A percentile compares a stretch with the other conserved stretches of the same genome.
phyloP scores from a whole-genome alignment of 73 alveolate species.

The Paramecium caudatum region DNA sequence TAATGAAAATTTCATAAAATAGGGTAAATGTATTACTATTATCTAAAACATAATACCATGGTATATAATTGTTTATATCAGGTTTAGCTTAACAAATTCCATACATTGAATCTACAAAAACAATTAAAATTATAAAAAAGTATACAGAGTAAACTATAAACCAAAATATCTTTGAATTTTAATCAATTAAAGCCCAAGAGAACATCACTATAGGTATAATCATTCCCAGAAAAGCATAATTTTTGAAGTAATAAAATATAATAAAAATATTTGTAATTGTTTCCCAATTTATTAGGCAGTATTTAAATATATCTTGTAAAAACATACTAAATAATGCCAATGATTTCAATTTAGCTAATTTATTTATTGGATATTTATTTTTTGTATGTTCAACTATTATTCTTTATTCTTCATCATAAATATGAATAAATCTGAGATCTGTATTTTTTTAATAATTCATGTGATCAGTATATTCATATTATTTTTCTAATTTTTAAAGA shows the following conservation, averaged over 20 bases:
- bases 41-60: conserved; percentile 57
- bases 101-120: conserved; percentile 44
- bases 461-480: neutral
- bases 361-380: neutral
- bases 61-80: neutral
- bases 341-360: neutral
- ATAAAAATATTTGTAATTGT: conserved; percentile 14
- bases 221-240: conserved; percentile 29
- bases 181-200: conserved; percentile 35
- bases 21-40: neutral
- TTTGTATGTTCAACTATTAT: conserved; percentile 28
- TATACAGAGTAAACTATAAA: neutral
- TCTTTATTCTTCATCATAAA: neutral
- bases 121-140: neutral
- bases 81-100: neutral
- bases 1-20: conserved; percentile 39
- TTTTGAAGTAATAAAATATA: conserved; percentile 30
- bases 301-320: conserved; percentile 37
- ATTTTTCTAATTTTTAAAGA: neutral
- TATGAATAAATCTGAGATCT: conserved; percentile 9
- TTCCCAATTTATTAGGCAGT: conserved; percentile 29
- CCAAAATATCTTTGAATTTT: conserved; percentile 17
- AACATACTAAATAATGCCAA: neutral
- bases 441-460: neutral
- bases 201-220: conserved; percentile 21